phyloP scores from a whole-genome alignment of 1,284 basidiomycete species.

The Ganoderma meredithae region DNA sequence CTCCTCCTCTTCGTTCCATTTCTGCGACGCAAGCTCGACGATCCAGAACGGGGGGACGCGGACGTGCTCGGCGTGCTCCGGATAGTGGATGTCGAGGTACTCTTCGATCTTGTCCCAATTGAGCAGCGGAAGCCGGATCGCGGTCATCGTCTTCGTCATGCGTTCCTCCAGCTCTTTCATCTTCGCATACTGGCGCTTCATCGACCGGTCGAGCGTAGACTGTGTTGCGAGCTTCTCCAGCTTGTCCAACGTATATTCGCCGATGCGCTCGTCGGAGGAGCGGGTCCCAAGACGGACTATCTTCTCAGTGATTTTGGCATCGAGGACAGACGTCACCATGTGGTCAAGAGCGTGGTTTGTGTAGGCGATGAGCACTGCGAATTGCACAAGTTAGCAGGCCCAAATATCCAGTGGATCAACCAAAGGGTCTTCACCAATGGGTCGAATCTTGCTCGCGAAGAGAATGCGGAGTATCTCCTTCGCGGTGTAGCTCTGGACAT shows the following conservation, averaged over 20 bases:
- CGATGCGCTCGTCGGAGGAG: conserved; percentile 64
- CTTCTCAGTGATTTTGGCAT: conserved; percentile 64
- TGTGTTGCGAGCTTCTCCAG: conserved; percentile 55
- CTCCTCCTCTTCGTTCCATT: conserved; percentile 29
- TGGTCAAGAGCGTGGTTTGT: conserved; percentile 84
- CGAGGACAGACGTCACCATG: conserved; percentile 66
- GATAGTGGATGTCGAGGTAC: conserved; percentile 50
- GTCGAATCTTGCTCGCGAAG: conserved; percentile 50
- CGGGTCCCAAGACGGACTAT: conserved; percentile 72
- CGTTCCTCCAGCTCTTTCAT: conserved; percentile 56
- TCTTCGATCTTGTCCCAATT: conserved; percentile 48
- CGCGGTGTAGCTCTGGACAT: conserved; percentile 65
- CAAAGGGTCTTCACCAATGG: conserved; percentile 24
- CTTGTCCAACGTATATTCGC: conserved; percentile 61
- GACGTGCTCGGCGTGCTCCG: conserved; percentile 52
- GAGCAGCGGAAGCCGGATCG: conserved; percentile 43
- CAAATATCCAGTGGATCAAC: neutral
- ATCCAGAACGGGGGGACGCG: conserved; percentile 54
- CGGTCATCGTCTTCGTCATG: conserved; percentile 54
- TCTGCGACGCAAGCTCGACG: conserved; percentile 18
- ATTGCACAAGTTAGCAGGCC: neutral
- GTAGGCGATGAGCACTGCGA: conserved; percentile 74
- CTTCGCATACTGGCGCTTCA: conserved; percentile 45
- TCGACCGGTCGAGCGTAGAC: conserved; percentile 49
- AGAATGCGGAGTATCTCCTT: conserved; percentile 71